phyloP scores from a whole-genome alignment of 371 early-diverging fungal genomes.

The Blakeslea trispora region DNA sequence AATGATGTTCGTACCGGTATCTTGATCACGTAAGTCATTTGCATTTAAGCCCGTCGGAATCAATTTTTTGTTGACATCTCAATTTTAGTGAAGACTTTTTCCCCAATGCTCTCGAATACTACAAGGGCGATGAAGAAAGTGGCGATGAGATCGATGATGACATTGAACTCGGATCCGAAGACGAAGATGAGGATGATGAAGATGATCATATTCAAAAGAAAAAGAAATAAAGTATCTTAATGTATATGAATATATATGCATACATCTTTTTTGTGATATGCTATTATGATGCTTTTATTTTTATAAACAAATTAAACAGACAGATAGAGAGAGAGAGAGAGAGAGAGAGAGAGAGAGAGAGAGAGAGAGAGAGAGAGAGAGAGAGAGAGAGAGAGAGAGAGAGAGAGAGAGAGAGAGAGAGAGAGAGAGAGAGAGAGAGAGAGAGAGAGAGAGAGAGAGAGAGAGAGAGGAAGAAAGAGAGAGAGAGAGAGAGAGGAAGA shows the following conservation, averaged over 20 bases:
- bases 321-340: too few species aligned
- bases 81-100: slow-evolving; percentile 47
- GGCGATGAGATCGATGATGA: slow-evolving; percentile 35
- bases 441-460: too few species aligned
- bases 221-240: slow-evolving; percentile 9
- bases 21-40: slow-evolving; percentile 31
- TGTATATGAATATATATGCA: neutral
- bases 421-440: too few species aligned
- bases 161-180: slow-evolving; percentile 40
- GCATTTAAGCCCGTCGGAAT: too few species aligned
- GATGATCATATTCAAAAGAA: slow-evolving; percentile 17
- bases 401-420: too few species aligned
- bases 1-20: slow-evolving; percentile 44
- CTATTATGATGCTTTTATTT: slow-evolving; percentile 39
- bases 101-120: slow-evolving; percentile 40
- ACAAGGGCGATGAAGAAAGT: slow-evolving; percentile 28
- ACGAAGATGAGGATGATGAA: slow-evolving; percentile 18
- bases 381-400: too few species aligned
- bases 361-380: too few species aligned
- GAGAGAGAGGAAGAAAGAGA: too few species aligned
- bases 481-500: too few species aligned
- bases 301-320: slow-evolving; percentile 97
- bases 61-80: too few species aligned
- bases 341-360: too few species aligned
- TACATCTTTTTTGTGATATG: neutral